These are phyloP conservation scores for Salix purpurea DNA, from an alignment of 345 rosid genomes.

Conservation along the genomic window DNA sequence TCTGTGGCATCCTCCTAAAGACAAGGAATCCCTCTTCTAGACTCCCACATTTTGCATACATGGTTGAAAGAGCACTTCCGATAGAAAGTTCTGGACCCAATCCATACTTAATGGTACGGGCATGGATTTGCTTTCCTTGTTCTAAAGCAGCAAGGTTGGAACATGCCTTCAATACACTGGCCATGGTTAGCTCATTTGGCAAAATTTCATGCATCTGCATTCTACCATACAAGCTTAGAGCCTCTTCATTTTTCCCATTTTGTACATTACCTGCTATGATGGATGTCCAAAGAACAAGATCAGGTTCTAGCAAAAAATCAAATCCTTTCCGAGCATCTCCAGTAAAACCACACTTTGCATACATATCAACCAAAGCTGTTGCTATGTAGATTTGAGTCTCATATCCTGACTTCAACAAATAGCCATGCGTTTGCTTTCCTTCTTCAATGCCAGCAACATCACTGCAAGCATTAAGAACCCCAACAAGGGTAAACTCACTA, in stretches of 20 bases:
- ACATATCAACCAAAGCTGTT: conserved; percentile 38
- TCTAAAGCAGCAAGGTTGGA: conserved; percentile 24
- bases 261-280: conserved; percentile 30
- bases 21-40: conserved; percentile 16
- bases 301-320: conserved; percentile 13
- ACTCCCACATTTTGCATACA: conserved; percentile 30
- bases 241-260: conserved; percentile 27
- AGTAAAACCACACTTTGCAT: conserved; percentile 24
- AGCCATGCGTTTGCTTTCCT: conserved; percentile 70
- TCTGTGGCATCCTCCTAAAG: conserved; percentile 17
- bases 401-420: conserved; percentile 57
- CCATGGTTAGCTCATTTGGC: conserved; percentile 32
- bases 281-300: conserved; percentile 29
- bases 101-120: conserved; percentile 22
- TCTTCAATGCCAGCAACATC: conserved; percentile 48
- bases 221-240: conserved; percentile 18
- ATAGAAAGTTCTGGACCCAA: conserved; percentile 4
- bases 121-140: conserved; percentile 30
- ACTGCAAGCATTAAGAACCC: conserved; percentile 79
- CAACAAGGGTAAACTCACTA: conserved; percentile 65
- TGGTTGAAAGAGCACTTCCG: conserved; percentile 29
- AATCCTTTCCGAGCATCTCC: conserved; percentile 18
- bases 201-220: conserved; percentile 22
- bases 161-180: conserved; percentile 29
- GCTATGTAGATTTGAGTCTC: conserved; percentile 52